phyloP scores from a whole-genome alignment of 495 filamentous ascomycete species.

The Choiromyces venosus region DNA sequence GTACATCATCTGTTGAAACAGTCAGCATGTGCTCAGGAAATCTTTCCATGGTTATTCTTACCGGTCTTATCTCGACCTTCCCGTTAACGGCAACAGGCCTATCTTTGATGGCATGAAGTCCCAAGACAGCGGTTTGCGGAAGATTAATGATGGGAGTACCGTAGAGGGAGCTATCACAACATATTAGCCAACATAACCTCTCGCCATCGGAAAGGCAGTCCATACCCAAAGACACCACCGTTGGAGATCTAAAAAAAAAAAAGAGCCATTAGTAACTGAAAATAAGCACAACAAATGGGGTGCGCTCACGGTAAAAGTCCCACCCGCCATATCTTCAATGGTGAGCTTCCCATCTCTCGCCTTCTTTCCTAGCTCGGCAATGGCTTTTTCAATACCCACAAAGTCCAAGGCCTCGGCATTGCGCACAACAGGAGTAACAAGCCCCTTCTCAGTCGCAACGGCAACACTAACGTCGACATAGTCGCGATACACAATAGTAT shows the following conservation, averaged over 20 bases:
- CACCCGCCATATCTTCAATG: conserved; percentile 98
- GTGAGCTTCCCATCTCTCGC: conserved; percentile 94
- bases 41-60: conserved; percentile 43
- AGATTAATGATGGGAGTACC: conserved; percentile 99
- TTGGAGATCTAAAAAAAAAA: conserved; percentile 65
- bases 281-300: not conserved
- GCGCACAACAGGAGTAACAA: conserved; percentile 93
- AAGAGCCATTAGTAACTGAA: not conserved
- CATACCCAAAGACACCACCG: conserved; percentile 57
- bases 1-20: conserved; percentile 80
- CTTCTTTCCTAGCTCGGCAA: conserved; percentile 95
- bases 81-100: conserved; percentile 84
- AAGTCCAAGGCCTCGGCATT: conserved; percentile 85
- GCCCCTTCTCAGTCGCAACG: conserved; percentile 93
- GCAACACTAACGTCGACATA: conserved; percentile 98
- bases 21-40: conserved; percentile 4
- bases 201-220: not conserved
- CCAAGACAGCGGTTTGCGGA: conserved; percentile 90
- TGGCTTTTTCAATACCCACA: conserved; percentile 81
- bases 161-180: conserved; percentile 63
- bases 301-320: conserved; percentile 67
- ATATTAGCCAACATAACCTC: not conserved
- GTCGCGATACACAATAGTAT: conserved; percentile 96
- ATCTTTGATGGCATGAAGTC: conserved; percentile 97
- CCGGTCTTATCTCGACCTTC: conserved; percentile 84